phyloP scores from a whole-genome alignment of 1,139 yeast genomes.

The Pichia sp. region DNA sequence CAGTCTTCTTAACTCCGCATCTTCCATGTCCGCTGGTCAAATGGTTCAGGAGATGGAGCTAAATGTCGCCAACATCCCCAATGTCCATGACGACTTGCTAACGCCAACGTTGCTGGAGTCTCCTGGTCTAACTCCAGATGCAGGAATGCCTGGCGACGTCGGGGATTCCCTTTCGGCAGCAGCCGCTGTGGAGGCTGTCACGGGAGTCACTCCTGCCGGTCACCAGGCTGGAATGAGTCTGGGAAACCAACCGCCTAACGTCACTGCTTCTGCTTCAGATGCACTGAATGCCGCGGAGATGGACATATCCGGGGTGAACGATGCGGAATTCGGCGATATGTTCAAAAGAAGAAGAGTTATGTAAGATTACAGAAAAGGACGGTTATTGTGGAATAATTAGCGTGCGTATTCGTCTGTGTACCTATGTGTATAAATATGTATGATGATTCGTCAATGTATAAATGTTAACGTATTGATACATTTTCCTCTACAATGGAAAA shows the following conservation, averaged over 20 bases:
- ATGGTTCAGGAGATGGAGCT: conserved; percentile 4
- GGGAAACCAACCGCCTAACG: not conserved
- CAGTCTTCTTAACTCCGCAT: not conserved
- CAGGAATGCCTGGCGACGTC: not conserved
- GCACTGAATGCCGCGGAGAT: conserved; percentile 2
- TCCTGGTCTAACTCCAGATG: conserved; percentile 14
- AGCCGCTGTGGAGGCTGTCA: not conserved
- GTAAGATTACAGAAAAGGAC: not conserved
- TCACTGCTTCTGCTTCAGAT: not conserved
- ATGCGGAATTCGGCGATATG: conserved; percentile 10
- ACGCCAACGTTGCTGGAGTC: conserved; percentile 11
- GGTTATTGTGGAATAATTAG: not conserved
- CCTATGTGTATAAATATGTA: not conserved
- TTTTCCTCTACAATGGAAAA: too few relatives aligned
- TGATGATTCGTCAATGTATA: not conserved
- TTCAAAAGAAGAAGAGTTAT: conserved; percentile 9
- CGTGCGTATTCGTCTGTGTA: not conserved
- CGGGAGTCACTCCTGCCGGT: not conserved
- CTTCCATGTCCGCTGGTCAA: not conserved
- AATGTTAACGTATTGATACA: not conserved
- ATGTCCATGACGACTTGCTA: conserved; percentile 6
- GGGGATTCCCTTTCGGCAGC: not conserved
- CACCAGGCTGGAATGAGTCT: not conserved
- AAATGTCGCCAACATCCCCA: conserved; percentile 1
- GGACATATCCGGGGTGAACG: conserved; percentile 2